phyloP scores from a whole-genome alignment of 192 early-diverging fungal genomes.

The Rhizoclosmatium globosum region DNA sequence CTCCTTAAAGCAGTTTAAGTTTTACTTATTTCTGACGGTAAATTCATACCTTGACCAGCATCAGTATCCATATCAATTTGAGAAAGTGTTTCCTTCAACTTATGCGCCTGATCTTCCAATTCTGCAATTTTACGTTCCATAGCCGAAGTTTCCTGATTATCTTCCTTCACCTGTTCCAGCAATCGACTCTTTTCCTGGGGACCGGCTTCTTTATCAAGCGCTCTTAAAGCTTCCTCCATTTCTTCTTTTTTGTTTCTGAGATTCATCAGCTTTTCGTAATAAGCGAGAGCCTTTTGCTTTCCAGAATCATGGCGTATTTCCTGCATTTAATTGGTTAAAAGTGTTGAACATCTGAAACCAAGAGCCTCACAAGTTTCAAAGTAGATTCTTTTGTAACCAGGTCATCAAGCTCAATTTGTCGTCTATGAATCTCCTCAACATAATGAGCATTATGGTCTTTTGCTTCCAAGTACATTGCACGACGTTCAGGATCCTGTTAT shows the following conservation, averaged over 20 bases:
- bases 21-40: constrained; percentile 19
- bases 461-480: constrained; percentile 45
- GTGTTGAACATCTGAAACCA: too few species aligned
- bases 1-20: constrained; percentile 35
- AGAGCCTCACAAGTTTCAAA: constrained; percentile 35
- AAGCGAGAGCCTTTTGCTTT: constrained; percentile 48
- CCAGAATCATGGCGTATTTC: constrained; percentile 51
- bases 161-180: constrained; percentile 65
- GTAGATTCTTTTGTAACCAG: constrained; percentile 37
- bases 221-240: constrained; percentile 53
- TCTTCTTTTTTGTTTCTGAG: constrained; percentile 48
- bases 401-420: constrained; percentile 53
- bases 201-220: constrained; percentile 51
- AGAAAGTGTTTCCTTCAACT: constrained; percentile 54
- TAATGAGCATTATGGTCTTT: constrained; percentile 53
- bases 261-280: constrained; percentile 53
- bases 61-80: constrained; percentile 60
- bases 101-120: constrained; percentile 54
- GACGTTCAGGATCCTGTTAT: constrained; percentile 45
- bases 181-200: constrained; percentile 58
- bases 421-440: constrained; percentile 41
- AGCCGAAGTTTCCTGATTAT: constrained; percentile 67
- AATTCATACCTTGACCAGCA: constrained; percentile 41
- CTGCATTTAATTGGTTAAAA: constrained; percentile 15
- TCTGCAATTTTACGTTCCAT: constrained; percentile 66